These are phyloP conservation scores for Oenanthe javanica DNA, from an alignment of 140 eudicot genomes.

Conservation along the genomic window DNA sequence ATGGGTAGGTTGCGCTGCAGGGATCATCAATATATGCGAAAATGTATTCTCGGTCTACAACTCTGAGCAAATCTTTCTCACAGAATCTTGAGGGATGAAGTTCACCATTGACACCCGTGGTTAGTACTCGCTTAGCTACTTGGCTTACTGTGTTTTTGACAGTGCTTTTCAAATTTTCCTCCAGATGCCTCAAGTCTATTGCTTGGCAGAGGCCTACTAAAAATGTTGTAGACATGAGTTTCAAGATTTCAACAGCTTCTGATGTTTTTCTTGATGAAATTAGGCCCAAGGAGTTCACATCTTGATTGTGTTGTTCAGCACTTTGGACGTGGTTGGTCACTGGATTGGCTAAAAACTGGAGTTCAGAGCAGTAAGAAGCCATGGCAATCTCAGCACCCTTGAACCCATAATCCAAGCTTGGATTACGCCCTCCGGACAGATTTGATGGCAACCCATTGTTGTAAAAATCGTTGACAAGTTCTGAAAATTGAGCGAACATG, in stretches of 20 bases:
- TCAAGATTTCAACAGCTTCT: slow-evolving; percentile 74
- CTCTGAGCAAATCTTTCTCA: slow-evolving; percentile 68
- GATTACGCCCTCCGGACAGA: slow-evolving; percentile 75
- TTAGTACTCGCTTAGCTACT: slow-evolving; percentile 59
- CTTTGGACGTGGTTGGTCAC: slow-evolving; percentile 94
- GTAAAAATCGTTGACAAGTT: slow-evolving; percentile 83
- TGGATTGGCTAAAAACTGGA: slow-evolving; percentile 74
- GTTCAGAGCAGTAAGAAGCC: slow-evolving; percentile 93
- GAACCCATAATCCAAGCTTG: slow-evolving; percentile 93
- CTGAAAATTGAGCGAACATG: slow-evolving; percentile 89
- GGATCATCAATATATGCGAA: slow-evolving; percentile 82
- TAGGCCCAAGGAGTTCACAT: slow-evolving; percentile 78
- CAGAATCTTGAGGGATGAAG: slow-evolving; percentile 84
- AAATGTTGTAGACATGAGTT: slow-evolving; percentile 77
- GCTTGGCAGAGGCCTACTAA: slow-evolving; percentile 82
- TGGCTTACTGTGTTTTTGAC: slow-evolving; percentile 77
- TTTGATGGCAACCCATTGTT: slow-evolving; percentile 91
- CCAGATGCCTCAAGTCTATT: slow-evolving; percentile 74
- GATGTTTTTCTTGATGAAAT: slow-evolving; percentile 71
- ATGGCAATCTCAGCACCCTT: slow-evolving; percentile 92
- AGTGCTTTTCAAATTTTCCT: slow-evolving; percentile 56
- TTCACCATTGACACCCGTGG: slow-evolving; percentile 59
- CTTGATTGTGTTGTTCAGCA: slow-evolving; percentile 98
- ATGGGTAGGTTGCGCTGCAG: slow-evolving; percentile 69
- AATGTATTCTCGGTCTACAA: slow-evolving; percentile 69